Evolutionary conservation across 495 filamentous ascomycete genomes (phyloP).

Genomic region (Filosporella fistucella): DNA sequence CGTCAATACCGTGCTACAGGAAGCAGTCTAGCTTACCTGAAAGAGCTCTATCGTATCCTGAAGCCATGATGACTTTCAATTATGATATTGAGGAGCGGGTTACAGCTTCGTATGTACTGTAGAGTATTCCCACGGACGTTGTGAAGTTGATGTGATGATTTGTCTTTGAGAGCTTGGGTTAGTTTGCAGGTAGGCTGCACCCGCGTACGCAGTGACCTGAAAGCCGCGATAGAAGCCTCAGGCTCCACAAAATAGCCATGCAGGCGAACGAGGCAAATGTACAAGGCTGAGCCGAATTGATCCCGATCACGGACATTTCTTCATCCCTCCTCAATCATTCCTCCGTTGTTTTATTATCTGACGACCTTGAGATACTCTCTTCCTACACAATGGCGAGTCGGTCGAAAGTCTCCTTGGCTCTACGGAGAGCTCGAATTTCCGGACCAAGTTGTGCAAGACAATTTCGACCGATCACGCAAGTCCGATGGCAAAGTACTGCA

Average conservation of each 20-base stretch:
- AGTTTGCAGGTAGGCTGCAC: conserved; percentile 20
- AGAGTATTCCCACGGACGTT: neutral
- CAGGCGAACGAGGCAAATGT: neutral
- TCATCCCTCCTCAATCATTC: too few species aligned
- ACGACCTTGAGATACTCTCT: neutral
- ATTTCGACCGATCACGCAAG: conserved; percentile 17
- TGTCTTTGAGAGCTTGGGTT: conserved; percentile 18
- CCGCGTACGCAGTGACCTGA: conserved; percentile 22
- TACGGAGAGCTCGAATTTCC: conserved; percentile 16
- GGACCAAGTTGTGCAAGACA: neutral
- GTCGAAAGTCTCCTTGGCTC: conserved; percentile 15
- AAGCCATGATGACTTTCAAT: conserved; percentile 53
- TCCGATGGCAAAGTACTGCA: conserved; percentile 32
- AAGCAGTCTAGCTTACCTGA: conserved; percentile 63
- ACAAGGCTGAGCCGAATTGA: neutral
- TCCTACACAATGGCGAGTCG: conserved; percentile 19
- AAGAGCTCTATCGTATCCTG: conserved; percentile 91
- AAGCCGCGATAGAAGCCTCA: too few species aligned
- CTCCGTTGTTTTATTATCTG: too few species aligned
- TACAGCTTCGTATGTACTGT: conserved; percentile 5
- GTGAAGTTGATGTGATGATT: conserved; percentile 4
- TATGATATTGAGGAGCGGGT: neutral
- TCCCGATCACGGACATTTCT: neutral
- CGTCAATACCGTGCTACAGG: conserved; percentile 4
- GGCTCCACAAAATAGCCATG: neutral